Evolutionary conservation across 2,329 filamentous ascomycete species (phyloP).

Genomic region (Colletotrichum sp.): DNA sequence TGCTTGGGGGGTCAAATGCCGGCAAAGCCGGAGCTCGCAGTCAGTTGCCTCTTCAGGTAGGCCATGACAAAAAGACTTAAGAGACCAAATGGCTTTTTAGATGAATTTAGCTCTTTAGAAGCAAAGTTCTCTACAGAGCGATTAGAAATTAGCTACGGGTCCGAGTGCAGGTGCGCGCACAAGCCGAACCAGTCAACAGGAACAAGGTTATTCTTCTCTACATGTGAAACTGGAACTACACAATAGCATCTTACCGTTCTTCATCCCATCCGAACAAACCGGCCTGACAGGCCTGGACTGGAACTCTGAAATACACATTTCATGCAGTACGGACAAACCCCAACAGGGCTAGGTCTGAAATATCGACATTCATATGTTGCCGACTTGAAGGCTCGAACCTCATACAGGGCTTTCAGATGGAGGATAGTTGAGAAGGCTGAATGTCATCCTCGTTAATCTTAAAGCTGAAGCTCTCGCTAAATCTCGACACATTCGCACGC

Average conservation of each 20-base stretch:
- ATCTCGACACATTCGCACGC: background rate
- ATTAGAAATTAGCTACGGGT: background rate
- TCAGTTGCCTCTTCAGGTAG: background rate
- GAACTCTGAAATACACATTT: background rate
- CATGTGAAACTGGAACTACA: background rate
- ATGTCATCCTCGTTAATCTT: accelerated
- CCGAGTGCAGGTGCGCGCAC: background rate
- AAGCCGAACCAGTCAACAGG: background rate
- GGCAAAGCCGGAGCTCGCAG: background rate
- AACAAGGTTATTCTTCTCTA: background rate
- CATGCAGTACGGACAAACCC: background rate
- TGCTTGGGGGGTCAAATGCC: background rate
- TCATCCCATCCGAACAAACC: background rate
- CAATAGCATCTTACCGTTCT: background rate
- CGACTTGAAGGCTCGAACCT: background rate
- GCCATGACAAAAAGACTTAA: background rate
- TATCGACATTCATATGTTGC: background rate
- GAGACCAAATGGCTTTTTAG: too few relatives aligned
- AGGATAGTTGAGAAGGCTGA: background rate
- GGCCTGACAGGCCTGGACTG: background rate
- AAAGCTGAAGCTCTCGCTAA: background rate
- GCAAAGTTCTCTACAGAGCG: background rate
- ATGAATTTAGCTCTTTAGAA: background rate
- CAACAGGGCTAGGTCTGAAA: background rate
- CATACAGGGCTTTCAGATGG: background rate